These are phyloP conservation scores for Diospyros lotus DNA, from an alignment of 148 eudicot genomes.

Conservation along the genomic window DNA sequence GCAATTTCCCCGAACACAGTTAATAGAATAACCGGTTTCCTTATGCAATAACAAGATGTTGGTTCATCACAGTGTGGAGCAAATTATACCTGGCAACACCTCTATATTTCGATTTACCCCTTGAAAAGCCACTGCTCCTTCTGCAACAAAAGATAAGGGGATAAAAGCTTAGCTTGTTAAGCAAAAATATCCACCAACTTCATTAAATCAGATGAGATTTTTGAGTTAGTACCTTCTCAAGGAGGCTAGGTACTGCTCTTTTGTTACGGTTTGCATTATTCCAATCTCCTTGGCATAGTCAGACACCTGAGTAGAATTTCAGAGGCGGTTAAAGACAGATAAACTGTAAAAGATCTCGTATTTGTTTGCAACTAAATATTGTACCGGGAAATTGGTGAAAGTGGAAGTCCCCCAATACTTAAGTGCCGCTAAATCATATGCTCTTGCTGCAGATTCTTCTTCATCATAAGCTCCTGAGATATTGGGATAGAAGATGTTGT, in stretches of 20 bases:
- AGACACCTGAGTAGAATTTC: constrained; percentile 22
- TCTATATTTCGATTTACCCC: constrained; percentile 51
- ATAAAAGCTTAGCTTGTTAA: neutral
- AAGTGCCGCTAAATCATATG: constrained; percentile 60
- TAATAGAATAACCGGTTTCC: neutral
- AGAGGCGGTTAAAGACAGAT: neutral
- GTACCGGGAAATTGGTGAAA: constrained; percentile 52
- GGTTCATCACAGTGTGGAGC: neutral
- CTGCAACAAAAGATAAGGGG: constrained; percentile 12
- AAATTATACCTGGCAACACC: constrained; percentile 43
- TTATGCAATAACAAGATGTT: neutral
- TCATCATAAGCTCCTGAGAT: constrained; percentile 55
- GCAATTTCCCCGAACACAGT: constrained; percentile 5
- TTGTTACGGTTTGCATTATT: constrained; percentile 42
- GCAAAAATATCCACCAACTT: neutral
- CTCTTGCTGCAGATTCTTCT: constrained; percentile 64
- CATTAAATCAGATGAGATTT: neutral
- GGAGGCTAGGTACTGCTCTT: constrained; percentile 48
- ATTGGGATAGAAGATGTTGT: neutral
- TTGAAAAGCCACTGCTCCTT: constrained; percentile 48
- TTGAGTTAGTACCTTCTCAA: constrained; percentile 32
- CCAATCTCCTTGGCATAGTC: constrained; percentile 37
- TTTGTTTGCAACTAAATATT: neutral
- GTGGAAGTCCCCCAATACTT: constrained; percentile 67
- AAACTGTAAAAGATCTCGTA: neutral